These are phyloP conservation scores for Gardenia jasminoides DNA, from an alignment of 257 asterid genomes.

Conservation along the genomic window DNA sequence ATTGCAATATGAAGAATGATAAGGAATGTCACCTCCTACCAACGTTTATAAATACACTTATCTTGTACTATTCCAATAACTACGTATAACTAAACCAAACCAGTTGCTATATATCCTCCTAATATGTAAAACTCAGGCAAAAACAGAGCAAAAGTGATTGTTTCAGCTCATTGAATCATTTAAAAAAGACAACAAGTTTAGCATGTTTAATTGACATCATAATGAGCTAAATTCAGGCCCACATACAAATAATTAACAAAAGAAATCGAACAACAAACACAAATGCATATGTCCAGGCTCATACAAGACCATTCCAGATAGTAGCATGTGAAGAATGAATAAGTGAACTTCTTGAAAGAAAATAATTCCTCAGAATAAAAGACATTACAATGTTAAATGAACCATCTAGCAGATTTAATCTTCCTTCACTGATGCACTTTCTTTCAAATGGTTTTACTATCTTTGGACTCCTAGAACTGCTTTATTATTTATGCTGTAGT, in stretches of 20 bases:
- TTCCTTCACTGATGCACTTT: neutral
- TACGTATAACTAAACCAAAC: neutral
- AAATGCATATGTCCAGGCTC: neutral
- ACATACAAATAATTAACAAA: neutral
- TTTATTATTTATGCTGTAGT: neutral
- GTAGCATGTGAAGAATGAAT: too few species aligned
- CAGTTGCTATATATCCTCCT: neutral
- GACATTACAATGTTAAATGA: neutral
- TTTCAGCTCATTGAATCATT: neutral
- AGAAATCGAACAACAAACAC: neutral
- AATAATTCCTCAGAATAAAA: neutral
- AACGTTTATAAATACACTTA: neutral
- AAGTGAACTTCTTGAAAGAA: neutral
- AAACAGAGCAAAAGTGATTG: neutral
- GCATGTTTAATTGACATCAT: neutral
- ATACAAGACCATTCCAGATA: too few species aligned
- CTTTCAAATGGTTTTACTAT: neutral
- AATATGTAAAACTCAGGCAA: neutral
- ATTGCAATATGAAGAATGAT: neutral
- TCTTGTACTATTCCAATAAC: neutral
- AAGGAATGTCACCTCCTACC: neutral
- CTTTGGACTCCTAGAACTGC: neutral
- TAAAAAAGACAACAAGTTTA: neutral
- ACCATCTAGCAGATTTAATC: neutral
- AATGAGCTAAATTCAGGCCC: neutral